A percentile compares a stretch with the other conserved stretches of the same genome.
phyloP scores from a whole-genome alignment of 768 basidiomycete genomes.

The Botryobasidium botryosum region DNA sequence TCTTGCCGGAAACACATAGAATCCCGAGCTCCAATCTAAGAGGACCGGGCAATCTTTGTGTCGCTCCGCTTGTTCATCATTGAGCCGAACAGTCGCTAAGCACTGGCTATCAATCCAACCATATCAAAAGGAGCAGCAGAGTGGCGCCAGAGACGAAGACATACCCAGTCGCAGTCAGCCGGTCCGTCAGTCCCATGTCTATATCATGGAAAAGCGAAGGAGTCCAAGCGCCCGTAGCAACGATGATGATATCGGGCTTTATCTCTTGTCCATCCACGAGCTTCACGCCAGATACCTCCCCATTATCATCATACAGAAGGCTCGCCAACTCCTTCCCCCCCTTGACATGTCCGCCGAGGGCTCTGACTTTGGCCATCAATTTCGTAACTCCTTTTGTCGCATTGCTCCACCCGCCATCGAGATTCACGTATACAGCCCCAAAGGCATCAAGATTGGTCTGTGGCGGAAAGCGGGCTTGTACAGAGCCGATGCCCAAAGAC shows the following conservation, averaged over 20 bases:
- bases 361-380: constrained; percentile 37
- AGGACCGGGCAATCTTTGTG: constrained; percentile 54
- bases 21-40: constrained; percentile 53
- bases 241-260: constrained; percentile 42
- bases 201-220: constrained; percentile 54
- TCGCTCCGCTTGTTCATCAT: constrained; percentile 39
- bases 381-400: constrained; percentile 47
- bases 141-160: constrained; percentile 11
- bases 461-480: constrained; percentile 33
- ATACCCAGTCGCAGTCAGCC: constrained; percentile 69
- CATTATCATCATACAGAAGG: constrained; percentile 27
- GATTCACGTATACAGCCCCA: constrained; percentile 45
- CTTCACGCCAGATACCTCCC: constrained; percentile 34
- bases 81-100: constrained; percentile 63
- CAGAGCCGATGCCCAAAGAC: constrained; percentile 24
- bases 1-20: constrained; percentile 71
- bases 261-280: constrained; percentile 37
- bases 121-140: not conserved
- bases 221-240: constrained; percentile 77
- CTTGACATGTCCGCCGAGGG: constrained; percentile 42
- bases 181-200: constrained; percentile 25
- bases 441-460: constrained; percentile 11
- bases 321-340: constrained; percentile 39
- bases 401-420: constrained; percentile 71
- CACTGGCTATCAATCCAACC: constrained; percentile 65